Conservation (phyloP, 768 basidiomycete genomes). For the Rubroboletus pulcherrimus region DNA sequence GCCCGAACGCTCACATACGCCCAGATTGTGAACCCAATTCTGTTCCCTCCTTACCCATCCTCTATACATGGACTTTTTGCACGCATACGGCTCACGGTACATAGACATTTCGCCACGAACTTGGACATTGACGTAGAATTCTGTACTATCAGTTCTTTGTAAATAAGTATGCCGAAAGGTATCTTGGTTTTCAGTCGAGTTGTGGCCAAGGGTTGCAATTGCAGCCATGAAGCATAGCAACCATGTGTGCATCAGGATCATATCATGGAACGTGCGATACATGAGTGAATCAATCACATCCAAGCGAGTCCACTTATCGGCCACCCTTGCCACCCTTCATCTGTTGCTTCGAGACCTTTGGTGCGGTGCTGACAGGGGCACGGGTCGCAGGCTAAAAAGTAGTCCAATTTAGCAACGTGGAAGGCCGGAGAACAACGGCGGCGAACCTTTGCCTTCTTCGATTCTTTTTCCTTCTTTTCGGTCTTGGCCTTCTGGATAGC, state of each 20-base stretch:
- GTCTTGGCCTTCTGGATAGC: constrained; percentile 94
- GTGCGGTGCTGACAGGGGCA: constrained; percentile 51
- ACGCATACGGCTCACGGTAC: constrained; percentile 4
- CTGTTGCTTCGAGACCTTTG: constrained; percentile 92
- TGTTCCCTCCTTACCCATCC: background rate
- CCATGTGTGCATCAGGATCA: constrained; percentile 14
- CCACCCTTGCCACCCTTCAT: constrained; percentile 89
- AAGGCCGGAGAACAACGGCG: background rate
- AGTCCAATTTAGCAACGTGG: constrained; percentile 2
- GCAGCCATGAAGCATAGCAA: constrained; percentile 5
- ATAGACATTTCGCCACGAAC: constrained; percentile 2
- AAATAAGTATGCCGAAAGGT: constrained; percentile 1
- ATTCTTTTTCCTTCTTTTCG: constrained; percentile 96
- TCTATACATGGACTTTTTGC: constrained; percentile 8
- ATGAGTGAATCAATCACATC: constrained; percentile 3
- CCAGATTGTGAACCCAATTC: constrained; percentile 16
- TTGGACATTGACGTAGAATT: constrained; percentile 7
- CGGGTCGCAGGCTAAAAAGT: constrained; percentile 48
- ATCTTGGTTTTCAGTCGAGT: background rate
- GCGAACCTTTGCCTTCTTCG: constrained; percentile 78
- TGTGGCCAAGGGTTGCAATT: background rate
- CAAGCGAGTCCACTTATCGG: constrained; percentile 42
- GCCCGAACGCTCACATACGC: constrained; percentile 31
- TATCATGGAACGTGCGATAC: constrained; percentile 27
- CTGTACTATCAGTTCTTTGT: constrained; percentile 17